These are phyloP conservation scores for Cicer bijugum DNA, from an alignment of 306 rosid species.

Conservation along the genomic window DNA sequence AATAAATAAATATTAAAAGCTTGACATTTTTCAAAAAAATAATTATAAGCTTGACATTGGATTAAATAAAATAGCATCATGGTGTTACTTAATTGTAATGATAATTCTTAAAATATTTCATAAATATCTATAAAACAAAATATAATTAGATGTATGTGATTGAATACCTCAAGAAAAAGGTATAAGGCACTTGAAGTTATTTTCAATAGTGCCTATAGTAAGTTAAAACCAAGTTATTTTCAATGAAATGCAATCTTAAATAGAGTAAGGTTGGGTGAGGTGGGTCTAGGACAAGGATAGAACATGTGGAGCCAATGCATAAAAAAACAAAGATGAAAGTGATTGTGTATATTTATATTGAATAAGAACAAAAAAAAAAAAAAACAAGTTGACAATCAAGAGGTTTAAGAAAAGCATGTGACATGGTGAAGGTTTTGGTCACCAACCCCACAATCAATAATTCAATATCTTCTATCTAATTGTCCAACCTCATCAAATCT, in stretches of 20 bases:
- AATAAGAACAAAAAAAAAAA: constrained; percentile 34
- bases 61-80: too few relatives aligned
- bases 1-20: background rate
- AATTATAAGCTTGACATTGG: background rate
- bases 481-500: background rate
- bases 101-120: too few relatives aligned
- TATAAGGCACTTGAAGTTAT: background rate
- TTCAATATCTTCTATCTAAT: constrained; percentile 11
- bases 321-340: constrained; percentile 12
- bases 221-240: background rate
- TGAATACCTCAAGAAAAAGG: too few relatives aligned
- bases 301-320: background rate
- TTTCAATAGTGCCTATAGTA: background rate
- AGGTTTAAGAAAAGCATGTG: constrained; percentile 40
- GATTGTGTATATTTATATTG: background rate
- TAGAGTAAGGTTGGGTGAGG: constrained; percentile 23
- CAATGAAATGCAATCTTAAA: background rate
- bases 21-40: background rate
- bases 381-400: constrained; percentile 23
- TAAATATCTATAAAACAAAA: too few relatives aligned
- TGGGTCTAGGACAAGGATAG: constrained; percentile 43
- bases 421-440: constrained; percentile 34
- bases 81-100: too few relatives aligned
- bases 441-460: constrained; percentile 44
- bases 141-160: too few relatives aligned